Percentiles rank a stretch among this genome's conserved stretches.
Evolutionary conservation across 2,329 filamentous ascomycete genomes (phyloP).

Genomic region (Cladophialophora bantiana): DNA sequence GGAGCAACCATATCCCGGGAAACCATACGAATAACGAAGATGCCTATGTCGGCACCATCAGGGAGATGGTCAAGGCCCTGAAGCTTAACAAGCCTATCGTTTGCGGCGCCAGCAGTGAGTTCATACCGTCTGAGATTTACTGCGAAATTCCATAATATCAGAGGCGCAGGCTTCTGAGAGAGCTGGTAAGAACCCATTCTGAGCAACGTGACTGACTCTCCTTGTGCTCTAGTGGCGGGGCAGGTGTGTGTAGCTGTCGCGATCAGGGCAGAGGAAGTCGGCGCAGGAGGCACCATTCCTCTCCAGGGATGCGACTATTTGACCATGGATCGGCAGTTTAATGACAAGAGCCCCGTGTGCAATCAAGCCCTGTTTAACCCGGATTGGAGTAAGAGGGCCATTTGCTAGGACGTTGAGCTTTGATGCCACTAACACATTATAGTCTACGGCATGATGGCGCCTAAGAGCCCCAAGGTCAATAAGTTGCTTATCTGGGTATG

Average conservation of each 20-base stretch:
- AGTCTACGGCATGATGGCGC: constrained; percentile 58
- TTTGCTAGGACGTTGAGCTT: background rate
- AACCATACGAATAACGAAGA: constrained; percentile 59
- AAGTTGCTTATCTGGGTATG: constrained; percentile 55
- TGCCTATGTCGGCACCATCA: constrained; percentile 55
- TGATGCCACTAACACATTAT: background rate
- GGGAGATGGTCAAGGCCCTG: constrained; percentile 54
- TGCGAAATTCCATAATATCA: background rate
- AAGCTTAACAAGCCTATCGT: constrained; percentile 56
- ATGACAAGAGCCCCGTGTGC: constrained; percentile 56
- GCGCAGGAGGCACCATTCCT: constrained; percentile 56
- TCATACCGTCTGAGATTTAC: background rate
- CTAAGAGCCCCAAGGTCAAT: constrained; percentile 53
- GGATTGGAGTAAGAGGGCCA: constrained; percentile 48
- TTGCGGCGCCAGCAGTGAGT: constrained; percentile 35
- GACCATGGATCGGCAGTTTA: constrained; percentile 48
- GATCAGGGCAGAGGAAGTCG: constrained; percentile 55
- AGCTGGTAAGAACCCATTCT: background rate
- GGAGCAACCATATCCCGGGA: constrained; percentile 50
- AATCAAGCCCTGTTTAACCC: constrained; percentile 58
- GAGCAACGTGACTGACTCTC: constrained; percentile 30
- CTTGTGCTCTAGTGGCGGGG: constrained; percentile 59
- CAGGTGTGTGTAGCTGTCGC: constrained; percentile 59
- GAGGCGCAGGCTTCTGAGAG: background rate
- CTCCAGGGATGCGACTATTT: constrained; percentile 49